A percentile compares a stretch with the other conserved stretches of the same genome.
These are phyloP conservation scores for Saturnispora gosingensis DNA, from an alignment of 805 yeast species.

Conservation along the genomic window DNA sequence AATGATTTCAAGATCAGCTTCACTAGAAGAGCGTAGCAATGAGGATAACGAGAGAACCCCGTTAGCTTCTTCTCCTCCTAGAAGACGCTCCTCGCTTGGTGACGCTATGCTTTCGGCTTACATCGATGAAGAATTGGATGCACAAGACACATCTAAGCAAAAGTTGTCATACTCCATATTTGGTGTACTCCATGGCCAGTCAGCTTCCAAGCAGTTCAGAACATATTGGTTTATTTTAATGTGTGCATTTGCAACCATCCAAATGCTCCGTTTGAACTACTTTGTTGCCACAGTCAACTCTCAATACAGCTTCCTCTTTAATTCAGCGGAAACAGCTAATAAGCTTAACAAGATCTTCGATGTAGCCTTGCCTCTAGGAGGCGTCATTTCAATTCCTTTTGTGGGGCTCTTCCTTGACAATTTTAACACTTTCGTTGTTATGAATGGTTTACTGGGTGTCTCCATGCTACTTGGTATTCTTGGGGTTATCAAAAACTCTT, in stretches of 20 bases:
- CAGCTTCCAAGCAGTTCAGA: slow-evolving; percentile 39
- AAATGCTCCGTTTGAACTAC: slow-evolving; percentile 48
- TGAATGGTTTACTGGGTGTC: slow-evolving; percentile 31
- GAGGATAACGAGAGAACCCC: slow-evolving; percentile 12
- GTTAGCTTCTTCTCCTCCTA: slow-evolving; percentile 10
- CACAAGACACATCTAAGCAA: slow-evolving; percentile 22
- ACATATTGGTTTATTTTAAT: slow-evolving; percentile 45
- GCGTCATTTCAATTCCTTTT: slow-evolving; percentile 44
- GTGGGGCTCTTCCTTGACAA: slow-evolving; percentile 43
- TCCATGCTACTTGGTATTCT: slow-evolving; percentile 39
- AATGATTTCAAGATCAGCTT: slow-evolving; percentile 21
- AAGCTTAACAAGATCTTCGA: slow-evolving; percentile 40
- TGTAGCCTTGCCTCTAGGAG: slow-evolving; percentile 48
- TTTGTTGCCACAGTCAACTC: slow-evolving; percentile 50
- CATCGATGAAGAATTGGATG: slow-evolving; percentile 39
- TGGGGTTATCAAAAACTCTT: slow-evolving; percentile 35
- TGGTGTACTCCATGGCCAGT: slow-evolving; percentile 46
- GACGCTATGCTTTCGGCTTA: slow-evolving; percentile 48
- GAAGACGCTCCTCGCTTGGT: slow-evolving; percentile 41
- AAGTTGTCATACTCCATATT: slow-evolving; percentile 35
- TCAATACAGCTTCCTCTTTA: slow-evolving; percentile 41
- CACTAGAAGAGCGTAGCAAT: slow-evolving; percentile 20
- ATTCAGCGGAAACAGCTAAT: slow-evolving; percentile 31
- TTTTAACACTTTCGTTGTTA: slow-evolving; percentile 38
- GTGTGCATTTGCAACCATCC: slow-evolving; percentile 42